Evolutionary conservation across 805 yeast species (phyloP).

Genomic region (Pichia cephalocereana): DNA sequence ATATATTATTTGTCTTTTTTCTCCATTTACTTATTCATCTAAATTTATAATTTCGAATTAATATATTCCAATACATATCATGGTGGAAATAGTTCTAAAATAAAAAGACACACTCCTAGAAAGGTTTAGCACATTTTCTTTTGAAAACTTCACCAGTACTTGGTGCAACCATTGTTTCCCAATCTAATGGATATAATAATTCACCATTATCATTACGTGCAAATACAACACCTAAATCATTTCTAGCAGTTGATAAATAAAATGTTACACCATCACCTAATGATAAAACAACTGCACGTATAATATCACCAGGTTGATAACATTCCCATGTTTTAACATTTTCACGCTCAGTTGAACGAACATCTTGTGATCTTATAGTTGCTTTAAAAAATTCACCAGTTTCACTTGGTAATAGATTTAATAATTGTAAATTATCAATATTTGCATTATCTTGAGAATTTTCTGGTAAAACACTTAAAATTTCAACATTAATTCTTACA

Average conservation of each 20-base stretch:
- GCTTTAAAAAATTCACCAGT: constrained; percentile 87
- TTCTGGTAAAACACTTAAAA: constrained; percentile 29
- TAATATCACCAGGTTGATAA: constrained; percentile 87
- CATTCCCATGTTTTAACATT: constrained; percentile 68
- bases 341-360: constrained; percentile 86
- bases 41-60: too few species aligned
- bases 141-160: constrained; percentile 63
- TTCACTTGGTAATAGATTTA: constrained; percentile 48
- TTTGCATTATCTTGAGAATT: background rate
- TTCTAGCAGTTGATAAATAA: constrained; percentile 79
- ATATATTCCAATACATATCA: too few species aligned
- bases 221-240: constrained; percentile 89
- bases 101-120: constrained; percentile 19
- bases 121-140: constrained; percentile 91
- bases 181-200: constrained; percentile 80
- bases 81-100: too few species aligned
- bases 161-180: constrained; percentile 89
- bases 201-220: constrained; percentile 61
- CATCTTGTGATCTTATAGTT: constrained; percentile 76
- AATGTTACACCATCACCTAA: constrained; percentile 92
- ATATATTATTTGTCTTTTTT: background rate
- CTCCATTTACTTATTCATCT: too few species aligned
- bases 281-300: constrained; percentile 74
- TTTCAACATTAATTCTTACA: constrained; percentile 72
- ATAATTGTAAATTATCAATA: constrained; percentile 6